A percentile compares a stretch with the other conserved stretches of the same genome.
These are phyloP conservation scores for Aspergillus transmontanensis DNA, from an alignment of 2,329 filamentous ascomycete genomes.

Conservation along the genomic window DNA sequence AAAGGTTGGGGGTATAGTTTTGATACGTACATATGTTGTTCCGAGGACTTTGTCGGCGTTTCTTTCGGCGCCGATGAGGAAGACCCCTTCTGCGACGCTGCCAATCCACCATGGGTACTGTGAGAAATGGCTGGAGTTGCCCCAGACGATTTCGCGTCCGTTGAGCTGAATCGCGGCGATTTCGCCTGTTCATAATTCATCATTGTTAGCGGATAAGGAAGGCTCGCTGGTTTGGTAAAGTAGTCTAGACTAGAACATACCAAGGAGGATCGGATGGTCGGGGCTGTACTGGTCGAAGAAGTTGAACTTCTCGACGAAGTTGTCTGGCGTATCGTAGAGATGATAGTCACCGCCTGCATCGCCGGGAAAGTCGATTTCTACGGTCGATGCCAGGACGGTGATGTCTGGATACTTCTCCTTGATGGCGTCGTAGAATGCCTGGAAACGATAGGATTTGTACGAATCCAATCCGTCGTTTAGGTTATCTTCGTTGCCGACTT, in stretches of 20 bases:
- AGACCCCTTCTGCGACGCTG: constrained; percentile 66
- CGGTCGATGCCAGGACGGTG: constrained; percentile 42
- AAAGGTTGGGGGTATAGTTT: too few species aligned
- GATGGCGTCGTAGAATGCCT: constrained; percentile 63
- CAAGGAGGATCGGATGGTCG: constrained; percentile 29
- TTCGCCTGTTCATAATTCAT: constrained; percentile 22
- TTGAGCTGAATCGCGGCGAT: constrained; percentile 46
- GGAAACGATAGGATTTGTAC: constrained; percentile 59
- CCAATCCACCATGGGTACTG: constrained; percentile 61
- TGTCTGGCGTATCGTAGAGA: constrained; percentile 55
- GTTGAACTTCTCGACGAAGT: constrained; percentile 53
- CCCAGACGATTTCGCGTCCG: constrained; percentile 45
- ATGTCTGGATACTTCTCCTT: constrained; percentile 59
- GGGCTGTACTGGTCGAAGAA: constrained; percentile 54
- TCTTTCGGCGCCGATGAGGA: constrained; percentile 65
- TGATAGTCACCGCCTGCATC: constrained; percentile 46
- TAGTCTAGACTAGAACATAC: constrained; percentile 12
- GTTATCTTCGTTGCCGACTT: constrained; percentile 71
- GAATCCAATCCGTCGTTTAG: constrained; percentile 55
- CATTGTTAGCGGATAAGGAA: background rate
- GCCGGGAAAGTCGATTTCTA: constrained; percentile 29
- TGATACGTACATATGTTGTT: constrained; percentile 29
- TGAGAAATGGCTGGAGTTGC: constrained; percentile 47
- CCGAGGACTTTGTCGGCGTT: constrained; percentile 48
- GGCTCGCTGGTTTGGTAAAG: background rate